Conservation (phyloP, 1,284 basidiomycete species). For the Acaromyces ingoldii region DNA sequence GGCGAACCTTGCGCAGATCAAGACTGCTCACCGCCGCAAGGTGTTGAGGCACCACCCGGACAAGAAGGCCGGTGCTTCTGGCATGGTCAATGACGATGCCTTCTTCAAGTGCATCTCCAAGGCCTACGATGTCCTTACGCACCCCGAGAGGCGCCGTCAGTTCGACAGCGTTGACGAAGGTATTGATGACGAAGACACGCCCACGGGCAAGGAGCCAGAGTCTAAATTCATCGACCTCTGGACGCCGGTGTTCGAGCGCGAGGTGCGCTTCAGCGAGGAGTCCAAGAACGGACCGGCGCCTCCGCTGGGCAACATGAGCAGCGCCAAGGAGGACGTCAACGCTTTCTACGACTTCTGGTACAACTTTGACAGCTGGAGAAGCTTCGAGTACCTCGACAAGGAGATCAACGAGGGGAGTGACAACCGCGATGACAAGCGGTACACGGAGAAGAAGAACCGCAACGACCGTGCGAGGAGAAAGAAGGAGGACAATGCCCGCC, state of each 20-base stretch:
- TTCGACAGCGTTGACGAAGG: constrained; percentile 94
- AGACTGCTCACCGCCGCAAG: constrained; percentile 97
- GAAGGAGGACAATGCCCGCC: constrained; percentile 92
- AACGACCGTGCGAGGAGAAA: constrained; percentile 89
- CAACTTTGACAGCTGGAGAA: constrained; percentile 98
- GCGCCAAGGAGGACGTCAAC: constrained; percentile 77
- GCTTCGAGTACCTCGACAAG: constrained; percentile 97
- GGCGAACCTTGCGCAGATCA: constrained; percentile 87
- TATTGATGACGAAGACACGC: constrained; percentile 62
- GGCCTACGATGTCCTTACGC: constrained; percentile 83
- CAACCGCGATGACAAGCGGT: constrained; percentile 95
- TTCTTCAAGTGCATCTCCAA: constrained; percentile 99
- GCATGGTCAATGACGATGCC: constrained; percentile 82
- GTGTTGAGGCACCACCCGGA: constrained; percentile 98
- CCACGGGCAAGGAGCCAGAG: constrained; percentile 54
- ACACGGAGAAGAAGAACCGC: constrained; percentile 99
- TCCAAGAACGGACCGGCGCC: constrained; percentile 75
- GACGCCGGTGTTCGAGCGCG: constrained; percentile 78
- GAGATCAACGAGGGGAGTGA: constrained; percentile 97
- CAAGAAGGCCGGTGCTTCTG: constrained; percentile 78
- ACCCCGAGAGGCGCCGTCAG: constrained; percentile 81
- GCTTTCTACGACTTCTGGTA: constrained; percentile 99
- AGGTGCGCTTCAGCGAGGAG: constrained; percentile 74
- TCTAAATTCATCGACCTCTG: constrained; percentile 64
- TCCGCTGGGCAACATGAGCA: constrained; percentile 67